These are phyloP conservation scores for Podospora conica DNA, from an alignment of 495 filamentous ascomycete genomes.

Conservation along the genomic window DNA sequence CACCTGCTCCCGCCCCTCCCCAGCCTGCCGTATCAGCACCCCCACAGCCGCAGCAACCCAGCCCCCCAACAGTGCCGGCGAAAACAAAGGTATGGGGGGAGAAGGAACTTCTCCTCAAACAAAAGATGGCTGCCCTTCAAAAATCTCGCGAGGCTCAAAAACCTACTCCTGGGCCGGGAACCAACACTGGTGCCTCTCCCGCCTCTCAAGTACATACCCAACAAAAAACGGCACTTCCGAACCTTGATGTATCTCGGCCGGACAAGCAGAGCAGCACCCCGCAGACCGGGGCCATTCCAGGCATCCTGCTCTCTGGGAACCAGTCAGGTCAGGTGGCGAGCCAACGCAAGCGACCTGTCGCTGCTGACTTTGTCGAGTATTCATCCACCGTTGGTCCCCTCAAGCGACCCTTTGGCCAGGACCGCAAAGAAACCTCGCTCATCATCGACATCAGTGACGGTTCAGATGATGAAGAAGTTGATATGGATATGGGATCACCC, in stretches of 20 bases:
- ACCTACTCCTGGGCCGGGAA: not conserved
- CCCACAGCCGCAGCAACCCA: slow-evolving; percentile 9
- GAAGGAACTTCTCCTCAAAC: slow-evolving; percentile 41
- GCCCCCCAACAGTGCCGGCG: slow-evolving; percentile 10
- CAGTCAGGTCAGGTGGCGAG: slow-evolving; percentile 7
- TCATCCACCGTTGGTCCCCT: slow-evolving; percentile 36
- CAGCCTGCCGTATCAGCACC: slow-evolving; percentile 5
- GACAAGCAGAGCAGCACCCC: not conserved
- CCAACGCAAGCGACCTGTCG: slow-evolving; percentile 72
- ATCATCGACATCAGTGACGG: slow-evolving; percentile 73
- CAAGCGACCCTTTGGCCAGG: slow-evolving; percentile 59
- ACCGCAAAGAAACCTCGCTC: slow-evolving; percentile 43
- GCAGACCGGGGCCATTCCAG: slow-evolving; percentile 8
- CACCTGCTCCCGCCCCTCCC: slow-evolving; percentile 3
- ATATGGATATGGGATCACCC: slow-evolving; percentile 48
- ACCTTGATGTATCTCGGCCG: not conserved
- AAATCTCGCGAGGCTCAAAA: slow-evolving; percentile 30
- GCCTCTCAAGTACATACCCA: not conserved
- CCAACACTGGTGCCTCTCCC: not conserved
- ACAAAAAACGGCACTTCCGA: not conserved
- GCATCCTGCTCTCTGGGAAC: slow-evolving; percentile 2
- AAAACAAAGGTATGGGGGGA: slow-evolving; percentile 35
- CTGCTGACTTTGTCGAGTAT: slow-evolving; percentile 69
- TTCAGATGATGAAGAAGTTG: slow-evolving; percentile 40
- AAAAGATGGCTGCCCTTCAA: slow-evolving; percentile 43